These are phyloP conservation scores for Dryas drummondii DNA, from an alignment of 306 rosid genomes.

Conservation along the genomic window DNA sequence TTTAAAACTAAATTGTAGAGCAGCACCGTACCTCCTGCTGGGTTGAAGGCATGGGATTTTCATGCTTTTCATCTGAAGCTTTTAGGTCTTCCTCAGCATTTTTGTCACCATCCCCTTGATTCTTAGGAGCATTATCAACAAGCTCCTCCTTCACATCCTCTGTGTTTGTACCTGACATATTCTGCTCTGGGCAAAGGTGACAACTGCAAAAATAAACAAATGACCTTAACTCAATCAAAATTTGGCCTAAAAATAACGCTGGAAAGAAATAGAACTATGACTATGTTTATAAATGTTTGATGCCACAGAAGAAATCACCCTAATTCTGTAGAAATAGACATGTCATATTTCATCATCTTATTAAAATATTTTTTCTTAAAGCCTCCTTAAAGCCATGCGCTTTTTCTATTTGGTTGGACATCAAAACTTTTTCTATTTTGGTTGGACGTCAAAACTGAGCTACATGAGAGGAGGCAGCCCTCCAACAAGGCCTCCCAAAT, in stretches of 20 bases:
- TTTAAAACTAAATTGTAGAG: conserved; percentile 8
- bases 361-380: neutral
- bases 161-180: conserved; percentile 55
- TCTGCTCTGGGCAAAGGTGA: conserved; percentile 21
- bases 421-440: neutral
- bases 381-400: neutral
- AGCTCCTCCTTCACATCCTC: conserved; percentile 56
- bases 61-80: conserved; percentile 37
- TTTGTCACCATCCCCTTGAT: conserved; percentile 42
- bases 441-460: neutral
- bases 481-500: neutral
- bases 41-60: conserved; percentile 64
- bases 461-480: neutral
- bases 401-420: neutral
- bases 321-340: neutral
- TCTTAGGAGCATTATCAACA: conserved; percentile 35
- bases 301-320: neutral
- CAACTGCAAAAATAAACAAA: conserved; percentile 23
- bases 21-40: conserved; percentile 61
- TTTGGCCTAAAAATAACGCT: neutral
- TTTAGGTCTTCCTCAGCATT: conserved; percentile 42
- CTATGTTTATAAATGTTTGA: neutral
- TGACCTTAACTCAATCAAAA: conserved; percentile 11
- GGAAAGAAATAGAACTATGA: neutral
- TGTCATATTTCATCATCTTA: neutral